A percentile compares a stretch with the other conserved stretches of the same genome.
phyloP scores from a whole-genome alignment of 1,139 yeast species.

The Meyerozyma carpophila region DNA sequence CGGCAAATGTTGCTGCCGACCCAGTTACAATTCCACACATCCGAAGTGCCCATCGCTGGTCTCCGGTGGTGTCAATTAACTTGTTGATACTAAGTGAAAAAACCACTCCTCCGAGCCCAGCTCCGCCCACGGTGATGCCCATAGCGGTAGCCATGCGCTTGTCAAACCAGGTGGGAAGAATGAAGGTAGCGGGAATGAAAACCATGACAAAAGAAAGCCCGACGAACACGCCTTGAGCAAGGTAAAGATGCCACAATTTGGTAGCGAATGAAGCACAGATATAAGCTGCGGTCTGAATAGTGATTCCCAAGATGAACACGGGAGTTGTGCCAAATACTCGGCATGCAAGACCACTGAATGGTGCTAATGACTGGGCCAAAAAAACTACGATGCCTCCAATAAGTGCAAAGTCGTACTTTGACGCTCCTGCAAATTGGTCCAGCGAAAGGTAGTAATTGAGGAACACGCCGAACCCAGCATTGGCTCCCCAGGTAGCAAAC shows the following conservation, averaged over 20 bases:
- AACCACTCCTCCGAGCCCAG: slow-evolving; percentile 63
- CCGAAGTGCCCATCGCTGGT: slow-evolving; percentile 64
- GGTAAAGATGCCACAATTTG: slow-evolving; percentile 56
- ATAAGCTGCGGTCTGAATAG: slow-evolving; percentile 51
- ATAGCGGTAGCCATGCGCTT: slow-evolving; percentile 53
- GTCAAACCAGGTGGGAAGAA: slow-evolving; percentile 61
- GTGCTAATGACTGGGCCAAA: slow-evolving; percentile 54
- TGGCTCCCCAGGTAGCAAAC: slow-evolving; percentile 71
- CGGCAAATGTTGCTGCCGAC: slow-evolving; percentile 28
- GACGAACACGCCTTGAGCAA: slow-evolving; percentile 63
- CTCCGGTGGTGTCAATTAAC: slow-evolving; percentile 45
- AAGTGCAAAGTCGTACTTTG: slow-evolving; percentile 56
- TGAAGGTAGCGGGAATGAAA: slow-evolving; percentile 53
- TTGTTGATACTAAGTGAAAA: slow-evolving; percentile 46
- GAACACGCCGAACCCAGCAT: slow-evolving; percentile 66
- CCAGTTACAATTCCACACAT: slow-evolving; percentile 49
- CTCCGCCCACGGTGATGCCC: slow-evolving; percentile 57
- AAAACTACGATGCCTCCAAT: slow-evolving; percentile 64
- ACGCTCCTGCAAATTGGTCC: slow-evolving; percentile 51
- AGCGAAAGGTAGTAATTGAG: slow-evolving; percentile 48
- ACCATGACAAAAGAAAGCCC: slow-evolving; percentile 59
- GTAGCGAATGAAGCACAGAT: slow-evolving; percentile 62
- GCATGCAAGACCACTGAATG: slow-evolving; percentile 36
- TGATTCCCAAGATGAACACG: slow-evolving; percentile 41
- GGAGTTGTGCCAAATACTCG: slow-evolving; percentile 30